These are phyloP conservation scores for Cenchrus purpureus DNA, from an alignment of 176 grass and related monocot species.

Conservation along the genomic window DNA sequence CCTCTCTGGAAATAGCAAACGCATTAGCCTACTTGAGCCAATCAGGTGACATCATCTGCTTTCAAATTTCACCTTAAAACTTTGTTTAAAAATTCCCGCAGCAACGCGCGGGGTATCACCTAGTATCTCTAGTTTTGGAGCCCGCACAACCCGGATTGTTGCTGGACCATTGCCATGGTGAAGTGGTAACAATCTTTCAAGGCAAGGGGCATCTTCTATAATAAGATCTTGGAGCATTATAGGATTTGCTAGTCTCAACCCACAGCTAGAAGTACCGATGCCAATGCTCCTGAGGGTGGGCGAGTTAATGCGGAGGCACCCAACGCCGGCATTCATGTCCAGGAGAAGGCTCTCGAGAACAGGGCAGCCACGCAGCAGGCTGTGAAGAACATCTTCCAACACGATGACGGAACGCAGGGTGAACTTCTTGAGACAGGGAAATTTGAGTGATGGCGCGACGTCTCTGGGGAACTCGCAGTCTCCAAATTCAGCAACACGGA, in stretches of 20 bases:
- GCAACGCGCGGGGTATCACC: not conserved
- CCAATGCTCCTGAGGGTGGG: not conserved
- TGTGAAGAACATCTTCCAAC: no score
- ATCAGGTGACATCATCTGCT: no score
- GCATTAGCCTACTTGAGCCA: no score
- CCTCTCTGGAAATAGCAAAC: no score
- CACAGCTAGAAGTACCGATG: not conserved
- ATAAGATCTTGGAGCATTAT: not conserved
- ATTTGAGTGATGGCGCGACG: no score
- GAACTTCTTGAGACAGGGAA: no score
- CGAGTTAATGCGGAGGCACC: constrained; percentile 23
- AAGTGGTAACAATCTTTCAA: not conserved
- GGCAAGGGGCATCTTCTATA: constrained; percentile 17
- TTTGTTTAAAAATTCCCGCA: no score
- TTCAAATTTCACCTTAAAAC: no score
- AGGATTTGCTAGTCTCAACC: not conserved
- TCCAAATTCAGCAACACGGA: no score
- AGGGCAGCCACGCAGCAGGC: no score
- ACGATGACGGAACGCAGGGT: no score
- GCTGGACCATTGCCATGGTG: accelerated
- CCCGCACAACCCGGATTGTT: not conserved
- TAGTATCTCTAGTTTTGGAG: not conserved
- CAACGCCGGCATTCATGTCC: not conserved
- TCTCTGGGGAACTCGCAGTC: no score
- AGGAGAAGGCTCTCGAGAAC: not conserved